Evolutionary conservation across 129 eudicot species (phyloP).

Genomic region (Ambrosia trifida): DNA sequence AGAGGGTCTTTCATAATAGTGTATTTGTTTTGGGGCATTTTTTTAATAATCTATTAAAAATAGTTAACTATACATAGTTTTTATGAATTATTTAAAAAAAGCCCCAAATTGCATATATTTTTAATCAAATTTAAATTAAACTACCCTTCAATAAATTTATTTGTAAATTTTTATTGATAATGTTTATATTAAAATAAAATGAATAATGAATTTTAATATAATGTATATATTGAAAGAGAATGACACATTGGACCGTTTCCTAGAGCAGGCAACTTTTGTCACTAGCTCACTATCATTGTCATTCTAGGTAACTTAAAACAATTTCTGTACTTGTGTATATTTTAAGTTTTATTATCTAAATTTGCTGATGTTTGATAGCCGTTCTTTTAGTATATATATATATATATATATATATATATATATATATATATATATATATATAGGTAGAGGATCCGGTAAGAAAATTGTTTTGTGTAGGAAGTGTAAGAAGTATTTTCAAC

Average conservation of each 20-base stretch:
- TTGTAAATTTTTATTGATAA: too few relatives aligned
- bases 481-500: too few relatives aligned
- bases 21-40: not conserved
- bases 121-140: not conserved
- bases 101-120: too few relatives aligned
- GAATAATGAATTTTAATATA: not conserved
- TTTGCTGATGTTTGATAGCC: conserved; percentile 2
- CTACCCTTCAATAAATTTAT: not conserved
- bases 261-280: conserved; percentile 37
- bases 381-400: not conserved
- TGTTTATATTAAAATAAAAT: not conserved
- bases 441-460: too few relatives aligned
- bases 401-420: too few relatives aligned
- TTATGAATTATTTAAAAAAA: not conserved
- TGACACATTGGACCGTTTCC: conserved; percentile 30
- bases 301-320: conserved; percentile 9
- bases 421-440: too few relatives aligned
- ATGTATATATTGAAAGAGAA: too few relatives aligned
- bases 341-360: not conserved
- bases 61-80: not conserved
- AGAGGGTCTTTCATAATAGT: not conserved
- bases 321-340: conserved; percentile 22
- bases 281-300: conserved; percentile 43
- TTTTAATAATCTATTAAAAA: not conserved
- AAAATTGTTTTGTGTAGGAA: too few relatives aligned